These are phyloP conservation scores for Trichoderma endophyticum DNA, from an alignment of 2,329 filamentous ascomycete genomes.

Conservation along the genomic window DNA sequence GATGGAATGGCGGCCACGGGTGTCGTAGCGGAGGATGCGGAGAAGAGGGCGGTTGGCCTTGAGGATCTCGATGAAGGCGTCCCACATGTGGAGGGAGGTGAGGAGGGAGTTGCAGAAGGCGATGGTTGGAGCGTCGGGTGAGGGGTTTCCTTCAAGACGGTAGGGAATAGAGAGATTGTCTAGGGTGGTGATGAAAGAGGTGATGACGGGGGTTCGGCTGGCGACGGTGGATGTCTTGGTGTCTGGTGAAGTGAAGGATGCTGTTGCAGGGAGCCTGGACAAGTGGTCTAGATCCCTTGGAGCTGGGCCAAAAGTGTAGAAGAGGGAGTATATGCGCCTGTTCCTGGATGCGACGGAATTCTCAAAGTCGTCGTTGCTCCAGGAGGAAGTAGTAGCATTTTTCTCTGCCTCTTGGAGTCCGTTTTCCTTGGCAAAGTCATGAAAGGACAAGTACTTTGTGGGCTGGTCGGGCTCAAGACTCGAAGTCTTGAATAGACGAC, in stretches of 20 bases:
- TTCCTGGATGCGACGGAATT: conserved; percentile 56
- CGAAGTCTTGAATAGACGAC: conserved; percentile 66
- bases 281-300: conserved; percentile 65
- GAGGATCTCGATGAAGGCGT: conserved; percentile 65
- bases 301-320: conserved; percentile 76
- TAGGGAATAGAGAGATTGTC: conserved; percentile 71
- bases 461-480: conserved; percentile 54
- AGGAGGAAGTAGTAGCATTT: conserved; percentile 54
- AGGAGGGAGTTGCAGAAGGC: conserved; percentile 79
- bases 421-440: conserved; percentile 68
- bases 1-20: conserved; percentile 61
- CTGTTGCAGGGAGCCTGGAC: conserved; percentile 44
- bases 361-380: conserved; percentile 56
- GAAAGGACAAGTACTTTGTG: conserved; percentile 59
- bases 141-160: conserved; percentile 68
- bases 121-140: conserved; percentile 66
- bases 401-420: conserved; percentile 63
- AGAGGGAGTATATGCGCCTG: conserved; percentile 64
- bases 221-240: conserved; percentile 54
- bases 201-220: conserved; percentile 51
- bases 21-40: conserved; percentile 73
- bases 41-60: conserved; percentile 58
- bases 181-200: conserved; percentile 64
- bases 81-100: conserved; percentile 78
- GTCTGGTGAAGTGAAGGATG: conserved; percentile 54